Evolutionary conservation across 495 filamentous ascomycete genomes (phyloP), one percentile per base, ranked within the genome.

Genomic region (Penicillium tannophilum): DNA sequence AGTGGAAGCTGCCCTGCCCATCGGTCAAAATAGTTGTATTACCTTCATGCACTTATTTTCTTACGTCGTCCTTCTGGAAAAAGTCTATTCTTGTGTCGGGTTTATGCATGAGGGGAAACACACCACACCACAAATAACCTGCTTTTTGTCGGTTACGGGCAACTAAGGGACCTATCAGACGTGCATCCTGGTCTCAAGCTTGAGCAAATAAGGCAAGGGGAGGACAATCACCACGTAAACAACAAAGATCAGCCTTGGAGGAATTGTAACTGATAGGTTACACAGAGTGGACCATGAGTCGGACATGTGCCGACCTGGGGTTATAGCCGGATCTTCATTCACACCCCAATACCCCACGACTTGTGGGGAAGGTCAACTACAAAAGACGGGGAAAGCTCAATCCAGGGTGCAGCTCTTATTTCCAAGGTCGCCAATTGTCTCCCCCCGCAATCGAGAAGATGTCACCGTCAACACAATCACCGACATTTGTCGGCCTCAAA

Each of bases 401-500:
- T 28, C 44, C 20, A 11, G 11, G 12, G 8, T 19, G 14, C 45
- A 4, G 44, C 14, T 7, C 3, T 14, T 47, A 17, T 44, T 43
- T 10, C 16, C 7, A 8, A n/a, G 20, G 20, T 48, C 16, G 20
- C 20, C 20, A 23, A 10, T 30, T 28, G 7, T 2, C 0, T 28
- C 28, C 6, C 20, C 16, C 20, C 2, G 10, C 1, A 45, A 17
- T 24, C 7, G 14, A 39, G 28, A 28, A 58, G 28, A 36, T 36
- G 33, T 36, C 52, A 47, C 17, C 19, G 24, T 28, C 48, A 9
- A 36, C 48, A 11, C 33, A 52, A 2, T 61, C 59, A 4, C 58
- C 63, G 20, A 54, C 36, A 17, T 65, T 54, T 33, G 6, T 65
- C 16, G 63, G 63, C 17, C 63, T 65, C 31, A 63, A 68, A 50